Evolutionary conservation across 2,329 filamentous ascomycete species (phyloP).

Genomic region (Diaporthe capsici): DNA sequence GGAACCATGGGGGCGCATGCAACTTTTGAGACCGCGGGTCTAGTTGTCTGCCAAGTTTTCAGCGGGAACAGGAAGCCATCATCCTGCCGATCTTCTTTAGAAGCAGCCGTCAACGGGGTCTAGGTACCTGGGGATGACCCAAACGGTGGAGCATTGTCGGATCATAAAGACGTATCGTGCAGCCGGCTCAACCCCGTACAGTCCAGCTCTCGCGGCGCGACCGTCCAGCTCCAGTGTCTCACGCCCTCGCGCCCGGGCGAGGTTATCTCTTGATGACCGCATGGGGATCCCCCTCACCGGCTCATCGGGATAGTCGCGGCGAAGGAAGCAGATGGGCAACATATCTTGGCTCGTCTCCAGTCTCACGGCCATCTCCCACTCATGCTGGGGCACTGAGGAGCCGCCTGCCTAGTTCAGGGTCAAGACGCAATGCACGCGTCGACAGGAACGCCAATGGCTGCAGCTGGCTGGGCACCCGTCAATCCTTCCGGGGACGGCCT

Average conservation of each 20-base stretch:
- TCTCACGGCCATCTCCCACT: not conserved
- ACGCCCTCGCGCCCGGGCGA: not conserved
- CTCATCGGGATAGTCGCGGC: conserved; percentile 7
- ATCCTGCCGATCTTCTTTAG: conserved; percentile 24
- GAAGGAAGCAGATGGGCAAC: conserved; percentile 8
- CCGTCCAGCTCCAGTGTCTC: not conserved
- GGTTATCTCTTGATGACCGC: conserved; percentile 27
- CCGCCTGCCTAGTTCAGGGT: conserved; percentile 32
- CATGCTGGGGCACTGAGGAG: conserved; percentile 22
- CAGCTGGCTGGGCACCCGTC: conserved; percentile 12
- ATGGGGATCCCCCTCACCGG: conserved; percentile 5
- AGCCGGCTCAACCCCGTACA: conserved; percentile 17
- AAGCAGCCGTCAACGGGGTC: conserved; percentile 21
- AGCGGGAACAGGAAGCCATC: conserved; percentile 15
- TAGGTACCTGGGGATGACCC: conserved; percentile 19
- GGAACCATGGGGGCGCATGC: not conserved
- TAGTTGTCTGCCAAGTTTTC: conserved; percentile 28
- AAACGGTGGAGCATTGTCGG: conserved; percentile 21
- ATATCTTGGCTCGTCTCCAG: conserved; percentile 18
- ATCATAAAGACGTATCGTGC: conserved; percentile 26
- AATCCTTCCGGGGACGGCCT: conserved; percentile 6
- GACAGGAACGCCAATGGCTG: conserved; percentile 34
- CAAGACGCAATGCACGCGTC: conserved; percentile 34
- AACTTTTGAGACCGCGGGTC: not conserved
- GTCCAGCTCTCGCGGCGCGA: conserved; percentile 19